Evolutionary conservation across 2,329 filamentous ascomycete species (phyloP).

Genomic region (Cryphonectria carpinicola): DNA sequence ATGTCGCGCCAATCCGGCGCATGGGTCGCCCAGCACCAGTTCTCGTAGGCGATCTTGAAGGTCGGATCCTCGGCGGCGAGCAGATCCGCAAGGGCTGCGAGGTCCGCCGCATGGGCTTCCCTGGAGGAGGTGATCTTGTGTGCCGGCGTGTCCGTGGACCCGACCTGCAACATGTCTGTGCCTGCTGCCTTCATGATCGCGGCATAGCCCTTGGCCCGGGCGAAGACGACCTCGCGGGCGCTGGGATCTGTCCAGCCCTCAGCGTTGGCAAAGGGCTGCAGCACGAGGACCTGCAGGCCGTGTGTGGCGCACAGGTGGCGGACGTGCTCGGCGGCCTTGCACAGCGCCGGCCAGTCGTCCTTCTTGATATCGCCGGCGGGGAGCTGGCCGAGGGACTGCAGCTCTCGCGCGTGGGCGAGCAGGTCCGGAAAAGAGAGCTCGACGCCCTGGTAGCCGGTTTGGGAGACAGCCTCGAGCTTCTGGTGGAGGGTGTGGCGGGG

Average conservation of each 20-base stretch:
- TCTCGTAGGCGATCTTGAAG: slow-evolving; percentile 73
- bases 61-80: slow-evolving; percentile 52
- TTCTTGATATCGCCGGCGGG: slow-evolving; percentile 49
- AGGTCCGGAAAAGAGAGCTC: slow-evolving; percentile 79
- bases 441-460: slow-evolving; percentile 68
- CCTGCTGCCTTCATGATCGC: slow-evolving; percentile 71
- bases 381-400: slow-evolving; percentile 41
- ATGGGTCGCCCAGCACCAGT: slow-evolving; percentile 80
- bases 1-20: slow-evolving; percentile 70
- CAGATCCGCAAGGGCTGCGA: slow-evolving; percentile 66
- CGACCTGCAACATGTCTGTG: slow-evolving; percentile 71
- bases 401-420: slow-evolving; percentile 58
- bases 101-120: slow-evolving; percentile 60
- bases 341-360: slow-evolving; percentile 63
- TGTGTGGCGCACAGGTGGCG: slow-evolving; percentile 57
- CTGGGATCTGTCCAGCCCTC: slow-evolving; percentile 70
- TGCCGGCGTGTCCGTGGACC: slow-evolving; percentile 58
- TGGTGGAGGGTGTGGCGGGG: slow-evolving; percentile 55
- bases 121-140: slow-evolving; percentile 57
- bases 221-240: slow-evolving; percentile 65
- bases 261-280: slow-evolving; percentile 78
- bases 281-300: slow-evolving; percentile 65
- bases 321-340: slow-evolving; percentile 57
- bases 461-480: slow-evolving; percentile 65
- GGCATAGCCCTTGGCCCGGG: slow-evolving; percentile 68